These are phyloP conservation scores for Termitomyces titanicus DNA, from an alignment of 768 basidiomycete genomes.

Conservation along the genomic window DNA sequence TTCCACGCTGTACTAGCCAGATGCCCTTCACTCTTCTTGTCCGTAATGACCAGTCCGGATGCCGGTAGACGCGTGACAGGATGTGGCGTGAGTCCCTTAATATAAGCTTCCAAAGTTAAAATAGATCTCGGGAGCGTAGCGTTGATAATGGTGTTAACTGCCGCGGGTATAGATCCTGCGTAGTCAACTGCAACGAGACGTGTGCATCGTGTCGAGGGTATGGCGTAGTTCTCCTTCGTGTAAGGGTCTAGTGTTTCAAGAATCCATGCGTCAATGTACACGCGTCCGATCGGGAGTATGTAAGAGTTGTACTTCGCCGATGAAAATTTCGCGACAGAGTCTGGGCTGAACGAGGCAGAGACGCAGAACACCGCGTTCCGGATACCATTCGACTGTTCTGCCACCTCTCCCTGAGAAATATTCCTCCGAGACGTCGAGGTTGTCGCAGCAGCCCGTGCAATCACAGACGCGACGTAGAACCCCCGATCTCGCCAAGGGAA, in stretches of 20 bases:
- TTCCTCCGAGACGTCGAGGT: constrained; percentile 38
- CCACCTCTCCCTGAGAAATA: constrained; percentile 31
- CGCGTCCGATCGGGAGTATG: constrained; percentile 68
- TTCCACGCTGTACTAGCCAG: constrained; percentile 51
- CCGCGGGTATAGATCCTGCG: constrained; percentile 78
- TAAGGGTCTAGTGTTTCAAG: constrained; percentile 96
- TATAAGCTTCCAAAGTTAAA: constrained; percentile 66
- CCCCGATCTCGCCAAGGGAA: constrained; percentile 92
- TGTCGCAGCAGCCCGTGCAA: constrained; percentile 53
- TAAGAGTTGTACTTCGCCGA: constrained; percentile 73
- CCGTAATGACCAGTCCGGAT: constrained; percentile 54
- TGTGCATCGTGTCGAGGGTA: constrained; percentile 89
- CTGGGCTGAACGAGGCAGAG: constrained; percentile 76
- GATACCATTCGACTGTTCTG: constrained; percentile 34
- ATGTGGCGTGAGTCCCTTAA: constrained; percentile 61
- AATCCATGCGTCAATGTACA: constrained; percentile 93
- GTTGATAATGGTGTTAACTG: constrained; percentile 85
- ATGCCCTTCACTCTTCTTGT: constrained; percentile 47
- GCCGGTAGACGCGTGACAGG: constrained; percentile 71
- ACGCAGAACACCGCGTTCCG: constrained; percentile 77
- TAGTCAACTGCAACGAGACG: constrained; percentile 84
- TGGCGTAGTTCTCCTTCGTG: constrained; percentile 88
- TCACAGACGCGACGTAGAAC: constrained; percentile 74
- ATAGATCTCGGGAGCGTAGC: constrained; percentile 70
- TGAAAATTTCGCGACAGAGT: constrained; percentile 53